Percentiles rank a stretch among this genome's conserved stretches.
phyloP scores from a whole-genome alignment of 192 early-diverging fungal species.

The Coemansia sp. region DNA sequence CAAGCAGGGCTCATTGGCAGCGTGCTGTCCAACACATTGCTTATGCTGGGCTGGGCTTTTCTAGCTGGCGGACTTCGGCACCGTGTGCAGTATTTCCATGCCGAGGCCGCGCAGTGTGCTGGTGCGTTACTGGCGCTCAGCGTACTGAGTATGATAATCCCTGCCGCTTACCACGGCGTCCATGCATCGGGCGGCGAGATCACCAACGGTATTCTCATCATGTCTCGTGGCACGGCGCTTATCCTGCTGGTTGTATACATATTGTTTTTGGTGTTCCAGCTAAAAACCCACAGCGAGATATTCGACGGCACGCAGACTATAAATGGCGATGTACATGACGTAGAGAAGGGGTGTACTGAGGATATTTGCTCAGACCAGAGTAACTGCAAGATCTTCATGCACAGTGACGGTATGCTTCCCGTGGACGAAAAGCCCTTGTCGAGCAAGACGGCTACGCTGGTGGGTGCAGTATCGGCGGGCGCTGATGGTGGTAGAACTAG shows the following conservation, averaged over 20 bases:
- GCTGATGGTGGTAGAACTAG: neutral
- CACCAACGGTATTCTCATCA: slow-evolving; percentile 55
- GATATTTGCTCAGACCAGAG: neutral
- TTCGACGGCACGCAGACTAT: slow-evolving; percentile 45
- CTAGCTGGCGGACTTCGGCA: slow-evolving; percentile 74
- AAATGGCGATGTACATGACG: neutral
- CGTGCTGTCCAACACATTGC: slow-evolving; percentile 87
- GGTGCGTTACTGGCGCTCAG: slow-evolving; percentile 65
- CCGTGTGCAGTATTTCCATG: slow-evolving; percentile 65
- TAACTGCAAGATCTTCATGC: neutral
- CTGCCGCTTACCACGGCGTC: slow-evolving; percentile 66
- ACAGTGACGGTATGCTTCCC: neutral
- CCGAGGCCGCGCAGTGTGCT: slow-evolving; percentile 71
- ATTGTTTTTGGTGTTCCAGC: slow-evolving; percentile 78
- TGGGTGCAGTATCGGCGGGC: neutral
- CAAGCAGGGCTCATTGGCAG: slow-evolving; percentile 84
- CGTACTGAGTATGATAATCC: slow-evolving; percentile 65
- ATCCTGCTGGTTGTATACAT: slow-evolving; percentile 68
- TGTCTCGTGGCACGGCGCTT: slow-evolving; percentile 68
- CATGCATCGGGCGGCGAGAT: slow-evolving; percentile 49
- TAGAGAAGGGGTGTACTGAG: neutral
- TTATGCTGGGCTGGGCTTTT: slow-evolving; percentile 88
- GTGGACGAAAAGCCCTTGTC: neutral
- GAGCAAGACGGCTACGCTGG: slow-evolving; percentile 8
- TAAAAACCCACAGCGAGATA: slow-evolving; percentile 73